These are phyloP conservation scores for Xylaria intraflava DNA, from an alignment of 495 filamentous ascomycete species.

Conservation along the genomic window DNA sequence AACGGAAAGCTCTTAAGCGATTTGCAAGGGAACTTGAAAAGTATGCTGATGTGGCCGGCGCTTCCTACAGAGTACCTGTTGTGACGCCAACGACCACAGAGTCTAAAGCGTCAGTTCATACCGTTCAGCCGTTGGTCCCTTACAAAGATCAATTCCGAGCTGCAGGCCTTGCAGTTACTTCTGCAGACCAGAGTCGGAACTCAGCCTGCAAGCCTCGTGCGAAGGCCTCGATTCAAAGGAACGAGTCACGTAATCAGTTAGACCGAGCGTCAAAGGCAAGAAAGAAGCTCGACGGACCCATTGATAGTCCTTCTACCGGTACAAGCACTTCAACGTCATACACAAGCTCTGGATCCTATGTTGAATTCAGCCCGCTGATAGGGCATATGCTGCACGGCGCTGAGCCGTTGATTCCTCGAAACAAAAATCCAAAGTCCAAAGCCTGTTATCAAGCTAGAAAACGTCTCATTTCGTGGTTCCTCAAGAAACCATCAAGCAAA, in stretches of 20 bases:
- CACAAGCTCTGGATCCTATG: slow-evolving; percentile 19
- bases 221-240: not conserved
- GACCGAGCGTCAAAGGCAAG: not conserved
- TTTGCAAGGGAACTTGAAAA: slow-evolving; percentile 39
- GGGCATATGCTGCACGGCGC: slow-evolving; percentile 6
- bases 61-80: slow-evolving; percentile 19
- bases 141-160: slow-evolving; percentile 39
- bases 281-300: slow-evolving; percentile 9
- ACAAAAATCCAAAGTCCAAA: slow-evolving; percentile 10
- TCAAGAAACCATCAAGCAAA: slow-evolving; percentile 14
- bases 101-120: slow-evolving; percentile 33
- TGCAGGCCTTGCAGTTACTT: slow-evolving; percentile 46
- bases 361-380: slow-evolving; percentile 24
- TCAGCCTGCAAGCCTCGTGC: slow-evolving; percentile 3
- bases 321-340: slow-evolving; percentile 1
- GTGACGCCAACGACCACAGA: slow-evolving; percentile 27
- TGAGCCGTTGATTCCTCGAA: slow-evolving; percentile 8
- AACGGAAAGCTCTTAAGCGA: slow-evolving; percentile 29
- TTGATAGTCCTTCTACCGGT: slow-evolving; percentile 2
- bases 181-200: slow-evolving; percentile 32
- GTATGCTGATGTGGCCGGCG: slow-evolving; percentile 27
- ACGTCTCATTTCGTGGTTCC: slow-evolving; percentile 21
- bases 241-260: slow-evolving; percentile 5
- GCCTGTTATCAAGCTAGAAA: slow-evolving; percentile 8
- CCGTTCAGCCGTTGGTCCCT: slow-evolving; percentile 39